Conservation (phyloP, 2,329 filamentous ascomycete genomes). For the Trichophyton verrucosum region DNA sequence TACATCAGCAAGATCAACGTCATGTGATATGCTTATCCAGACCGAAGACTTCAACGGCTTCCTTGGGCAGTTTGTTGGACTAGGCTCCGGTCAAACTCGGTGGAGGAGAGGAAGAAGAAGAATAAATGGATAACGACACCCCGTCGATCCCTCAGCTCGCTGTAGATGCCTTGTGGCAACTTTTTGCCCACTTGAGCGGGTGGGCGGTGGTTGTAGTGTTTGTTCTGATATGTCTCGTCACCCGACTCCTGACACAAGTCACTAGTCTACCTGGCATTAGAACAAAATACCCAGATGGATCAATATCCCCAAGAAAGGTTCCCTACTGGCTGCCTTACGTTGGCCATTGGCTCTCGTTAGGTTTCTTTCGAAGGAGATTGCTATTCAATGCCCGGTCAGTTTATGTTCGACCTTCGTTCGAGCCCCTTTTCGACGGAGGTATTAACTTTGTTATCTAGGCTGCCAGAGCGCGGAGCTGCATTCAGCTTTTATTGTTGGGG, state of each 20-base stretch:
- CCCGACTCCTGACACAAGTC: conserved; percentile 28
- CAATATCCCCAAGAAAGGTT: conserved; percentile 34
- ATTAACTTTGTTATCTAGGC: conserved; percentile 2
- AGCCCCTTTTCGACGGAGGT: not conserved
- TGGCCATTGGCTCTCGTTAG: conserved; percentile 41
- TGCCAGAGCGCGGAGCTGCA: conserved; percentile 26
- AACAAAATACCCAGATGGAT: conserved; percentile 15
- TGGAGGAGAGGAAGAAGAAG: not conserved
- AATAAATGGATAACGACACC: not conserved
- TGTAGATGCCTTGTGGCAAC: not conserved
- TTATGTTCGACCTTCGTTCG: not conserved
- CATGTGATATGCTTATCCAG: not conserved
- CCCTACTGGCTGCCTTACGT: conserved; percentile 51
- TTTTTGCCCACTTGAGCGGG: conserved; percentile 13
- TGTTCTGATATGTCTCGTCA: conserved; percentile 25
- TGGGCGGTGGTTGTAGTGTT: conserved; percentile 20
- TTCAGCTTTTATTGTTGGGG: conserved; percentile 41
- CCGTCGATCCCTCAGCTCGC: conserved; percentile 5
- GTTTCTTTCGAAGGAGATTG: conserved; percentile 35
- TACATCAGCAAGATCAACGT: not conserved
- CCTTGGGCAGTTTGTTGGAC: not conserved
- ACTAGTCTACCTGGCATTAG: conserved; percentile 18
- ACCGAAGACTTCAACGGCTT: not conserved
- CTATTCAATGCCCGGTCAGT: conserved; percentile 32
- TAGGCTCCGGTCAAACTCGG: not conserved